phyloP scores from a whole-genome alignment of 345 rosid species.

The Luvunga scandens region DNA sequence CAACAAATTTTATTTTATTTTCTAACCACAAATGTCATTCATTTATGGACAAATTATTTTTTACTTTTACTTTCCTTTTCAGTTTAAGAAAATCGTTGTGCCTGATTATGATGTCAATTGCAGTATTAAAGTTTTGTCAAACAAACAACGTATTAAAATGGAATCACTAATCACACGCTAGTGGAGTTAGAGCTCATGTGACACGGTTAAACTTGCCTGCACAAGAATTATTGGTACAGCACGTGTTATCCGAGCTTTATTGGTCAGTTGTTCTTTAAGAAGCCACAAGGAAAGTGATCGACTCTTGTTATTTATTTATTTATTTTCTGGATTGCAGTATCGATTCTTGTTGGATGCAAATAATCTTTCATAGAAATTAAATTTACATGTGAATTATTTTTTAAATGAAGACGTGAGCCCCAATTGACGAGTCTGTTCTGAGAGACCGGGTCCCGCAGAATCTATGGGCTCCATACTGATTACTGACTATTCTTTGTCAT shows the following conservation, averaged over 20 bases:
- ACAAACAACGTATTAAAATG: neutral
- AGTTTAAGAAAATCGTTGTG: neutral
- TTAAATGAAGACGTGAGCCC: neutral
- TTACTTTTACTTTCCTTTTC: neutral
- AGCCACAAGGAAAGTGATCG: too few species aligned
- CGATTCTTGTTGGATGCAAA: neutral
- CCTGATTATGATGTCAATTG: neutral
- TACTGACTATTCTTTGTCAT: slow-evolving; percentile 3
- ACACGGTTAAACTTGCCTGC: neutral
- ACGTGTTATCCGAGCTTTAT: neutral
- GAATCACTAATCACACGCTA: neutral
- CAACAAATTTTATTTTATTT: too few species aligned
- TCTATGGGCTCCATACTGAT: slow-evolving; percentile 18
- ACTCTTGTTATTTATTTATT: too few species aligned
- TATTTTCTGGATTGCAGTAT: too few species aligned
- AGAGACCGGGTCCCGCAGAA: slow-evolving; percentile 26
- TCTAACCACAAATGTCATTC: too few species aligned
- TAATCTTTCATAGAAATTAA: neutral
- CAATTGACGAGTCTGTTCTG: slow-evolving; percentile 4
- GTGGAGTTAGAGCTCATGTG: neutral
- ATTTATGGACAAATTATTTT: neutral
- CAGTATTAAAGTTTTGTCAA: neutral
- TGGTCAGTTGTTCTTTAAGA: neutral
- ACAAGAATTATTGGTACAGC: neutral
- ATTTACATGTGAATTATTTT: neutral